Base-by-base conservation (phyloP, 2,329 filamentous ascomycete genomes). In the Phaeosphaeriaceae sp. region DNA sequence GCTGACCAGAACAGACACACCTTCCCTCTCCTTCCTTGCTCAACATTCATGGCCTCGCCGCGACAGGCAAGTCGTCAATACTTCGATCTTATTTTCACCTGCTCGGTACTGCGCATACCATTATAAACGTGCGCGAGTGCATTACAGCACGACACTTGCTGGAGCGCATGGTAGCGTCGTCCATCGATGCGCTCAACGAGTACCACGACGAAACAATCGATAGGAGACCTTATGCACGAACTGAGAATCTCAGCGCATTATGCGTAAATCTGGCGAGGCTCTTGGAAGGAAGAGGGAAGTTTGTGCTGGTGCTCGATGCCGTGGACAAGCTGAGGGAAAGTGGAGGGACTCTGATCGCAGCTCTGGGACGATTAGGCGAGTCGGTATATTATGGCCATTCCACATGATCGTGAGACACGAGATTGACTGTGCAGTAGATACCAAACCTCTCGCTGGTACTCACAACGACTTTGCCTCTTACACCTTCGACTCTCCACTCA, bases 321-420 rank as follows among this genome's bases (percentile, higher is more conserved):
- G 89, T 98, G 57, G 94, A 98, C 76, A 86, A 85, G 62, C 91
- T 97, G 76, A 85, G 90, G 70, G 94, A 98, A 72, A 88, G 91
- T 6, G 88, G 91, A 6, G 85, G 88, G 2, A 97, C 92, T 1
- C 79, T 98, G 15, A 80, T 97, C 4, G 89, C 94, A 30, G 93
- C 92, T 13, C 80, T 99, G 61, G 92, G 91, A 22, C 86, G 94
- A 60, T 78, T 99, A 21, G 90, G 91, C 15, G 93, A 97, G 77
- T 85, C 90, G 60, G 92, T 95, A 80, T 69, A 89, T 80, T 49
- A 28, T 21, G 21, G 55, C 47, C 54, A 19, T 49, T 0, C 11
- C 60, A 44, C 60, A 46, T 22, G 2, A 58, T 42, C 67, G 1
- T 17, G 1, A 59, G 10, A 55, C 22, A 24, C 3, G 22, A 24